Evolutionary conservation across 148 eudicot genomes (phyloP), one percentile per base, ranked within the genome.

Genomic region (Vaccinium vitisidaea): DNA sequence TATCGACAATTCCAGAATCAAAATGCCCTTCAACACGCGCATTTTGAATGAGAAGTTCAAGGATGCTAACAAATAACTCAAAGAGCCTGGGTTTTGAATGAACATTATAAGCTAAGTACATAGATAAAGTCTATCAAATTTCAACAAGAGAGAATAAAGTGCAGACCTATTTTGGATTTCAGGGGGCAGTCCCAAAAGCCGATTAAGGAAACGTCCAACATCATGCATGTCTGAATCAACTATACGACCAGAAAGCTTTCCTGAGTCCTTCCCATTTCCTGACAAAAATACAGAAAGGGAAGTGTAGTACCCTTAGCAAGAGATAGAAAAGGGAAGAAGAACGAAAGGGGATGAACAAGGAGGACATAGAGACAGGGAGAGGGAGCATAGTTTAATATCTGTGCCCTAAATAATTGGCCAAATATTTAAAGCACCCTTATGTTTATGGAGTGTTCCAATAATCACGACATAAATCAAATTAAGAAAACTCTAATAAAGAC

Each of bases 191-290:
- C 99, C 99, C 79, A 97, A 87, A 21, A 97, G 87, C 81, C 99
- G 93, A 88, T 97, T 97, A 50, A 97, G 93, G 86, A 97, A 97
- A 79, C 98, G 98, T 52, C 93, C 98, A 84, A 97, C 98, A 90
- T 95, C 98, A 86, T 95, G 92, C 96, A 97, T 95, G 90, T 97
- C 99, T 27, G 98, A 94, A 88, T 97, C 99, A 86, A 92, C 90
- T 89, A 97, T 97, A 79, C 96, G 98, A 50, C 98, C 98, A 85
- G 94, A 89, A 85, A 88, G 27, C 88, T 92, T 97, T 79, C 95
- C 93, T 69, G 93, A 80, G 77, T 97, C 99, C 89, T 95, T 97
- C 63, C 94, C 98, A 86, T 85, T 91, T 85, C 86, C 99, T 95
- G 67, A 81, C 63, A 83, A 30, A 63, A 86, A 49, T 53, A 82